Base-by-base conservation (phyloP, 345 rosid genomes). In the Ceriops tagal region DNA sequence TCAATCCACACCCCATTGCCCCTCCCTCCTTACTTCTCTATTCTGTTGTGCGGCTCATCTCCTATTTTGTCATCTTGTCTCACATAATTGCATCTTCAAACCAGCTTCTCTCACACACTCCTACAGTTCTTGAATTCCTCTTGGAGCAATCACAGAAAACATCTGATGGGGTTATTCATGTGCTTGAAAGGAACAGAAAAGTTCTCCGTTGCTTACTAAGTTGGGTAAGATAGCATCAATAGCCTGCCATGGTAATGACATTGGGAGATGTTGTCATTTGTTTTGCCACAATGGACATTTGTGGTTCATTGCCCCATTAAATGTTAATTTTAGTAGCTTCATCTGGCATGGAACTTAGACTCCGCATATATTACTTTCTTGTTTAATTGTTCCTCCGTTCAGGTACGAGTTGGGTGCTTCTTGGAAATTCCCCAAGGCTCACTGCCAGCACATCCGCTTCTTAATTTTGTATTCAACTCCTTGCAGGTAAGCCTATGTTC, bases 321-420 rank as follows among this genome's bases (percentile, higher is more conserved):
- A 34, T 28, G 66, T 31, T 24, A 28, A 19, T 34, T 46, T 35
- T 30, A 22, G 15, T 53, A 60, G 43, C 71, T 37, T 27, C 20
- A 28, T 56, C 15, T 46, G 31, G 28, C 53, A 16, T 35, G 16
- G 27, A 34, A 57, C 21, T 16, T 6, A 32, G 37, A 24, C 21
- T 71, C 37, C 43, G 9, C 56, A 13, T 24, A 16, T 31, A 10
- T 65, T 24, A 22, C 51, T 20, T 46, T 61, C 55, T 68, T 35
- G 27, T 64, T 65, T 27, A 67, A 46, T 49, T 65, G 19, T 43
- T 74, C 53, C 68, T 73, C 24, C 47, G 6, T 79, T 73, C 73
- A 93, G 98, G 93, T 93, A 71, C 91, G 92, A 78, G 96, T 87
- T 72, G 97, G 96, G 80, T 91, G 98, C 85, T 91, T 93, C 82